These are phyloP conservation scores for Coffea canephora DNA, from an alignment of 257 asterid species.

Conservation along the genomic window DNA sequence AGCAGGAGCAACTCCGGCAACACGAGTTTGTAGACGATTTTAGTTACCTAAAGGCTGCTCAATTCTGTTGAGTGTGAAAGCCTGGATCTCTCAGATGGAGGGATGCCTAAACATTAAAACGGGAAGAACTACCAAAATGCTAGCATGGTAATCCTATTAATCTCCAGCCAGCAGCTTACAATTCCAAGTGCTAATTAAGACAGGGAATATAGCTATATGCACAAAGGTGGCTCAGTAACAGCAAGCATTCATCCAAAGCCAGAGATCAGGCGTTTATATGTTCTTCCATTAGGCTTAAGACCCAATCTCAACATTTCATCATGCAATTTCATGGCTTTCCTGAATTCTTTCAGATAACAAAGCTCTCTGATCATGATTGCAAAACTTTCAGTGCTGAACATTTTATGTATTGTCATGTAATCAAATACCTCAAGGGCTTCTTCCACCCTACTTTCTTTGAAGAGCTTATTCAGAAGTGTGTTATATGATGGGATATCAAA, in stretches of 20 bases:
- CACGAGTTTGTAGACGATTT: not conserved
- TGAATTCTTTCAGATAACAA: constrained; percentile 49
- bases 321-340: constrained; percentile 74
- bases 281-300: constrained; percentile 54
- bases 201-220: not conserved
- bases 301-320: constrained; percentile 73
- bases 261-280: constrained; percentile 60
- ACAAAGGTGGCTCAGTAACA: not conserved
- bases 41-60: not conserved
- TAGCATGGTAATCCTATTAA: not conserved
- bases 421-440: constrained; percentile 54
- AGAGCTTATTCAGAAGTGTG: constrained; percentile 44
- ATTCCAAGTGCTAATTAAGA: not conserved
- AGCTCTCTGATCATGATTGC: constrained; percentile 55
- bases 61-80: not conserved
- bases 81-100: not conserved
- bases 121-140: not conserved
- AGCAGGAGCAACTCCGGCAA: constrained; percentile 1
- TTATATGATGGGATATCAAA: constrained; percentile 42
- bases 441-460: constrained; percentile 38
- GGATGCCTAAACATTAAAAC: not conserved
- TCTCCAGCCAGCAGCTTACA: not conserved
- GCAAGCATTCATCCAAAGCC: constrained; percentile 44
- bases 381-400: constrained; percentile 49
- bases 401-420: constrained; percentile 48